Evolutionary conservation across 2,329 filamentous ascomycete species (phyloP).

Genomic region (Lachnellula suecica): DNA sequence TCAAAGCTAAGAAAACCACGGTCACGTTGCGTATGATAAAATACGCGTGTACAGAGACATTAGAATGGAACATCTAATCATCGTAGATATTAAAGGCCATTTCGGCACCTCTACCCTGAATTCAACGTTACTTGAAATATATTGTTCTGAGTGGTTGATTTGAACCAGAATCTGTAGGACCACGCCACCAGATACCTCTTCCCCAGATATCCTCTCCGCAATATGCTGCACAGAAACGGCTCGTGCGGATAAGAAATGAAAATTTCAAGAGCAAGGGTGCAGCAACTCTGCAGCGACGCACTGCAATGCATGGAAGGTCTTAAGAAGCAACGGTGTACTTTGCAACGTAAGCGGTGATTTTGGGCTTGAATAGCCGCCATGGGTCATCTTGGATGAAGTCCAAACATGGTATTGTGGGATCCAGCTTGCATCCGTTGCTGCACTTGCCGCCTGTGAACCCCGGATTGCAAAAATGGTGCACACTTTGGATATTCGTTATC

Average conservation of each 20-base stretch:
- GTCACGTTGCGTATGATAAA: neutral
- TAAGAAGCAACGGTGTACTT: neutral
- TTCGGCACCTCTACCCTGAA: neutral
- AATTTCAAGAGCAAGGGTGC: neutral
- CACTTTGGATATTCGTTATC: slow-evolving; percentile 1
- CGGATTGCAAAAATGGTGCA: neutral
- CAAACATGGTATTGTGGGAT: neutral
- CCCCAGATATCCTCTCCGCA: neutral
- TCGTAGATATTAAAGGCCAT: slow-evolving; percentile 1
- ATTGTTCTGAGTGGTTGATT: neutral
- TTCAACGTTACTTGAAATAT: slow-evolving; percentile 5
- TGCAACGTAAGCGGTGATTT: neutral
- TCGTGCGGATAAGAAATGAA: neutral
- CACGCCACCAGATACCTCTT: neutral
- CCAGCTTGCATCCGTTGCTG: neutral
- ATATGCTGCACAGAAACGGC: neutral
- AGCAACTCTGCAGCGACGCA: neutral
- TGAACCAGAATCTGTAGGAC: neutral
- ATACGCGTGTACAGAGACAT: slow-evolving; percentile 7
- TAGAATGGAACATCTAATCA: neutral
- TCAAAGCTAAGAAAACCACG: neutral
- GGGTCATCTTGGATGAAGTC: slow-evolving; percentile 14
- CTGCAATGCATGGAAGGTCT: neutral
- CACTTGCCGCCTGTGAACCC: neutral
- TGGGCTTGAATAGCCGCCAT: slow-evolving; percentile 9